These are phyloP conservation scores for Monosporascus cannonballus DNA, from an alignment of 2,329 filamentous ascomycete genomes.

Conservation along the genomic window DNA sequence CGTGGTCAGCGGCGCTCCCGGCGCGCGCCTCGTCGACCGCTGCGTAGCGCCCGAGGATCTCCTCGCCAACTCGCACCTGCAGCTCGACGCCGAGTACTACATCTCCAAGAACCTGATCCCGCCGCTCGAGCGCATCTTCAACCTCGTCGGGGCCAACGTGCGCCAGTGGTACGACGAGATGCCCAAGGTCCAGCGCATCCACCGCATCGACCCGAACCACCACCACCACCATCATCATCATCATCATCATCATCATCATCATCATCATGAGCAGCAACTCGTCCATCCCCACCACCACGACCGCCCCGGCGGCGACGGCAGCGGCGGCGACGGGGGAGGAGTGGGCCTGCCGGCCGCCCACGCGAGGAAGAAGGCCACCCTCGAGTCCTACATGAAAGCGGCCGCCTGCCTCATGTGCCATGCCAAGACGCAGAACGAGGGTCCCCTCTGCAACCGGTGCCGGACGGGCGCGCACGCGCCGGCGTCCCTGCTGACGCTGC, in stretches of 20 bases:
- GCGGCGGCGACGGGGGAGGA: constrained; percentile 5
- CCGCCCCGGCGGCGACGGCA: too few species aligned
- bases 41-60: constrained; percentile 84
- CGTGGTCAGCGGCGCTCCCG: constrained; percentile 81
- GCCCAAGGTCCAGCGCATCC: constrained; percentile 79
- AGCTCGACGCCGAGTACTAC: constrained; percentile 93
- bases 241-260: too few species aligned
- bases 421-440: constrained; percentile 39
- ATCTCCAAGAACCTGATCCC: constrained; percentile 94
- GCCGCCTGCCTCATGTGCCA: constrained; percentile 75
- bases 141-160: constrained; percentile 88
- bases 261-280: constrained; percentile 9
- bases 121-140: constrained; percentile 92
- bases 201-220: constrained; percentile 46
- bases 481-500: constrained; percentile 58
- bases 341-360: constrained; percentile 5
- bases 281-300: constrained; percentile 11
- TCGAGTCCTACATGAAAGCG: constrained; percentile 90
- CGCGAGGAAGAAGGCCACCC: constrained; percentile 55
- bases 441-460: constrained; percentile 53
- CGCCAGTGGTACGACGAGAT: constrained; percentile 92
- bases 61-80: constrained; percentile 67
- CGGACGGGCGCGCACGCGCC: constrained; percentile 42
- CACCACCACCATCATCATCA: not conserved
- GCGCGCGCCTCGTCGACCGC: constrained; percentile 78